Evolutionary conservation across 768 basidiomycete species (phyloP).

Genomic region (Brasilioporus rufonigricans): DNA sequence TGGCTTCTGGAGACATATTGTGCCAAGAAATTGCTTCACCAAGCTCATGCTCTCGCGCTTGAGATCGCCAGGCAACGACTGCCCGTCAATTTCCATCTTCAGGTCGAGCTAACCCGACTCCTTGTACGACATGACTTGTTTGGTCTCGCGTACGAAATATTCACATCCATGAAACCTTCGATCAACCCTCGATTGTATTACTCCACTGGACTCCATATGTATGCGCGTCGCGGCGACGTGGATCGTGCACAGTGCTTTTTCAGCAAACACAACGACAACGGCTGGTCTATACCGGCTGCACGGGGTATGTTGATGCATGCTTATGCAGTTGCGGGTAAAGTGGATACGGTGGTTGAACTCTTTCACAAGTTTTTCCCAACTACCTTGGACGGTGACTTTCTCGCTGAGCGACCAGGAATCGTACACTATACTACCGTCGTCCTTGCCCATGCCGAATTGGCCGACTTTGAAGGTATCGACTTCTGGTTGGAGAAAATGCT

Average conservation of each 20-base stretch:
- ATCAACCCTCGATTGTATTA: constrained; percentile 23
- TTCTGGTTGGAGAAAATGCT: constrained; percentile 54
- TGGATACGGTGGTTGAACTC: constrained; percentile 40
- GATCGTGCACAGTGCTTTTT: constrained; percentile 44
- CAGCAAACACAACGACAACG: constrained; percentile 30
- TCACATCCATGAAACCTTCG: constrained; percentile 29
- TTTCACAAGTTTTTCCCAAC: constrained; percentile 58
- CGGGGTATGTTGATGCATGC: constrained; percentile 53
- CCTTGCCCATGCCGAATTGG: constrained; percentile 47
- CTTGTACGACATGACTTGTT: constrained; percentile 41
- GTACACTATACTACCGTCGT: constrained; percentile 58
- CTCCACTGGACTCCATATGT: constrained; percentile 50
- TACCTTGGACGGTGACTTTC: constrained; percentile 25
- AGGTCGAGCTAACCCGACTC: constrained; percentile 39
- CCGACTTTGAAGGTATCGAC: constrained; percentile 48
- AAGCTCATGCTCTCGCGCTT: constrained; percentile 40
- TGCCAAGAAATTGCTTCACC: constrained; percentile 28
- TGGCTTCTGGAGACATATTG: constrained; percentile 44
- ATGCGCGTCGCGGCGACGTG: constrained; percentile 51
- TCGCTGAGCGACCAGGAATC: constrained; percentile 39
- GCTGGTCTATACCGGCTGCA: constrained; percentile 28
- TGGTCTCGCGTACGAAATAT: constrained; percentile 45
- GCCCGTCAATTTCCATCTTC: constrained; percentile 25
- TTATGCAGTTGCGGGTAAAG: constrained; percentile 47
- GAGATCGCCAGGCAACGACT: constrained; percentile 40